phyloP scores from a whole-genome alignment of 1,284 basidiomycete genomes.

The Apiotrichum akiyoshidainum region DNA sequence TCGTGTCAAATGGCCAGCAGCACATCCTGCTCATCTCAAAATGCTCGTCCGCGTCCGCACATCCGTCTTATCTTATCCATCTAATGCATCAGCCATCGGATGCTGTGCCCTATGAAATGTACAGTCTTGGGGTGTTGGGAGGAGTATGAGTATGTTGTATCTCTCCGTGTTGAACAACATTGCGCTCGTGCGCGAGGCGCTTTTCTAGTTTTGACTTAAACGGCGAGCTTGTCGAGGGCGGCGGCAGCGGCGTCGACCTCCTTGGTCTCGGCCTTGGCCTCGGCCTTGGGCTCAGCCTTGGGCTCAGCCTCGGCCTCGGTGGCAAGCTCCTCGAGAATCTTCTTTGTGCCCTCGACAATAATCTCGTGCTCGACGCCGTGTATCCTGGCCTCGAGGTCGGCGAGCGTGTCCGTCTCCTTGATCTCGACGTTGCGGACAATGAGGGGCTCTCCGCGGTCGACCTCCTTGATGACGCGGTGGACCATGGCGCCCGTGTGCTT shows the following conservation, averaged over 20 bases:
- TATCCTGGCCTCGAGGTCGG: constrained; percentile 72
- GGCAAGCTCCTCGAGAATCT: constrained; percentile 58
- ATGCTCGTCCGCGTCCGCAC: too few relatives aligned
- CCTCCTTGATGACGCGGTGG: constrained; percentile 87
- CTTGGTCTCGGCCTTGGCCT: background rate
- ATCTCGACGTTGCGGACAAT: constrained; percentile 76
- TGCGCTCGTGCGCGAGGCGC: background rate
- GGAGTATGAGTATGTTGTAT: background rate
- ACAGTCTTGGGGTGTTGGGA: too few relatives aligned
- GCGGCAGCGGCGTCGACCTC: background rate
- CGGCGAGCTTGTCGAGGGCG: constrained; percentile 1
- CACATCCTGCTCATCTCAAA: too few relatives aligned
- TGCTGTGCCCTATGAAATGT: too few relatives aligned
- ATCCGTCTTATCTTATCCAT: too few relatives aligned
- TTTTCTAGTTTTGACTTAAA: background rate
- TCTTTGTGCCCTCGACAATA: constrained; percentile 77
- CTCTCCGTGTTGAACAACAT: background rate
- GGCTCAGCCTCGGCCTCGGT: background rate
- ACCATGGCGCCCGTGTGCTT: constrained; percentile 84
- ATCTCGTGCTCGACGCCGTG: constrained; percentile 84
- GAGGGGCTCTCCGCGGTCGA: constrained; percentile 86
- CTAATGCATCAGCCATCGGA: too few relatives aligned
- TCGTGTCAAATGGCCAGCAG: too few relatives aligned
- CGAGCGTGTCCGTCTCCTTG: constrained; percentile 66
- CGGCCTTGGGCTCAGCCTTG: background rate